Conservation (phyloP, 495 filamentous ascomycete species). For the Neurospora sp. region DNA sequence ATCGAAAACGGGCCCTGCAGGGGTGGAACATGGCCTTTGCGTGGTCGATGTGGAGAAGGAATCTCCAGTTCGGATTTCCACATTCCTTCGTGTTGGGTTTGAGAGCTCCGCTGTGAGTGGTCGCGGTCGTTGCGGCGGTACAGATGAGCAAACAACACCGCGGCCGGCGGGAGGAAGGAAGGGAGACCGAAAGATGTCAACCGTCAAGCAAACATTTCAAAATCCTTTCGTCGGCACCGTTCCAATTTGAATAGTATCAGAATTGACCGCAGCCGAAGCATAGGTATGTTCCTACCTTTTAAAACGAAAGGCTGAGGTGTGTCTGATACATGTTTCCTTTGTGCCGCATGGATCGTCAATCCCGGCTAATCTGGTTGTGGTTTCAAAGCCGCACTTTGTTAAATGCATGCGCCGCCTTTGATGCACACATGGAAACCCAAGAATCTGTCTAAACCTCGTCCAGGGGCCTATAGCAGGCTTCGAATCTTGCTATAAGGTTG, state of each 20-base stretch:
- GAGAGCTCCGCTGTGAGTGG: not conserved
- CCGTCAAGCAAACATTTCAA: not conserved
- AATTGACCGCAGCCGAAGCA: not conserved
- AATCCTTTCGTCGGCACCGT: not conserved
- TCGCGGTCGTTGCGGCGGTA: not conserved
- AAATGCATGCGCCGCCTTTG: not conserved
- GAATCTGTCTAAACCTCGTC: not conserved
- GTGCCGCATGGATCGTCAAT: not conserved
- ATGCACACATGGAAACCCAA: not conserved
- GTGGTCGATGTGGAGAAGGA: not conserved
- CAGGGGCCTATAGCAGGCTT: not conserved
- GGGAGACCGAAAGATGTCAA: not conserved
- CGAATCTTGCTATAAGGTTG: not conserved
- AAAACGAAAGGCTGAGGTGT: not conserved
- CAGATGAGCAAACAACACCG: not conserved
- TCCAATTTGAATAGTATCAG: not conserved
- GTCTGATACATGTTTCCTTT: not conserved
- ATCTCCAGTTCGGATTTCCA: not conserved
- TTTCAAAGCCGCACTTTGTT: not conserved
- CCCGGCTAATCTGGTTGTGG: not conserved
- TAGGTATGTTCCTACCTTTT: not conserved
- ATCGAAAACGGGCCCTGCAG: not conserved
- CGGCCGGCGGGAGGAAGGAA: not conserved
- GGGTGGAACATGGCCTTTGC: not conserved
- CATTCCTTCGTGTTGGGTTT: not conserved